phyloP scores from a whole-genome alignment of 2,329 filamentous ascomycete genomes.

The Colletotrichum musicola region DNA sequence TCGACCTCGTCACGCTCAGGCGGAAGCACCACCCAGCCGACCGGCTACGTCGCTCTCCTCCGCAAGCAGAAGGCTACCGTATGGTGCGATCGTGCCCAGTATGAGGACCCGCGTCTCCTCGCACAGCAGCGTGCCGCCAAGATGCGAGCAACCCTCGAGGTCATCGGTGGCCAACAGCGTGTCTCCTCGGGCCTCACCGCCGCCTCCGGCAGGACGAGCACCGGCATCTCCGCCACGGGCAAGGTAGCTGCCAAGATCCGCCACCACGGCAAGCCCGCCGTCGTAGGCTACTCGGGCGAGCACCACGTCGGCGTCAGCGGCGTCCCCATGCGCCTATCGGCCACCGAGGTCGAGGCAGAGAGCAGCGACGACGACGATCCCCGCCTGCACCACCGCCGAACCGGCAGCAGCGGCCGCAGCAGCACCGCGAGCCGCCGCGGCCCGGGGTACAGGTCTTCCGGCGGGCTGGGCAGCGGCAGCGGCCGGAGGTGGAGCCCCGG shows the following conservation, averaged over 20 bases:
- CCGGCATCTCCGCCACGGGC: slow-evolving; percentile 70
- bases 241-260: slow-evolving; percentile 88
- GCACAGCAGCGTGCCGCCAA: slow-evolving; percentile 90
- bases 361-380: slow-evolving; percentile 82
- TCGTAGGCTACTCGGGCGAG: slow-evolving; percentile 81
- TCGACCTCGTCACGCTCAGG: slow-evolving; percentile 86
- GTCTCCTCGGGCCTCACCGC: slow-evolving; percentile 59
- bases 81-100: slow-evolving; percentile 95
- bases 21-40: slow-evolving; percentile 61
- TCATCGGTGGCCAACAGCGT: slow-evolving; percentile 71
- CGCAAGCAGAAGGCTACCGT: slow-evolving; percentile 97
- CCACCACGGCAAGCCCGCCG: slow-evolving; percentile 84
- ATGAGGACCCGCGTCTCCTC: slow-evolving; percentile 86
- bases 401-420: slow-evolving; percentile 81
- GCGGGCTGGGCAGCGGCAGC: slow-evolving; percentile 56
- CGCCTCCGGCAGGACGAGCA: slow-evolving; percentile 68
- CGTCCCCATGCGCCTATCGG: slow-evolving; percentile 90
- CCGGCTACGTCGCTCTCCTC: slow-evolving; percentile 95
- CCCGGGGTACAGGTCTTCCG: slow-evolving; percentile 64
- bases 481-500: slow-evolving; percentile 64
- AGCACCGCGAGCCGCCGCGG: slow-evolving; percentile 65
- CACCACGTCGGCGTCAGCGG: slow-evolving; percentile 82
- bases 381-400: slow-evolving; percentile 74
- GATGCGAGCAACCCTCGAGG: slow-evolving; percentile 85
- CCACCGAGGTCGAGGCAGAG: slow-evolving; percentile 93